phyloP scores from a whole-genome alignment of 148 eudicot species.

The Nyssa sinensis region DNA sequence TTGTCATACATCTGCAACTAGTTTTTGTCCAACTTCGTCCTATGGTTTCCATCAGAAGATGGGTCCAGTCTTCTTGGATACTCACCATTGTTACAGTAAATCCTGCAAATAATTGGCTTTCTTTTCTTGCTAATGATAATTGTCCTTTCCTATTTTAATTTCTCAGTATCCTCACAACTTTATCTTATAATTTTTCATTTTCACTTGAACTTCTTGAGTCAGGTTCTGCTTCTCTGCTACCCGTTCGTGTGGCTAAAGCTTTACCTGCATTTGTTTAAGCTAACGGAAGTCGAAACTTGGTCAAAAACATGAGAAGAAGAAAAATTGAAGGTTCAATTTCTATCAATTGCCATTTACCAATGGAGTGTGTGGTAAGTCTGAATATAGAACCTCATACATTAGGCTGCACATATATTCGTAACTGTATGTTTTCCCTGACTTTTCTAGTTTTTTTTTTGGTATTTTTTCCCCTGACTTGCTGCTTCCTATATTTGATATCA shows the following conservation, averaged over 20 bases:
- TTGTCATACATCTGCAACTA: neutral
- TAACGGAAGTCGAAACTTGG: constrained; percentile 65
- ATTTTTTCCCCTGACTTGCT: too few species aligned
- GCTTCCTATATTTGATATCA: neutral
- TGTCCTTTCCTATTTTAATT: neutral
- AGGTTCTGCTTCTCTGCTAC: constrained; percentile 73
- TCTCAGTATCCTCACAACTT: neutral
- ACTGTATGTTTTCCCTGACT: neutral
- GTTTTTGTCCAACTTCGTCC: neutral
- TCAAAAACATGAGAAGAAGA: constrained; percentile 49
- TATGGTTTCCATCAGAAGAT: neutral
- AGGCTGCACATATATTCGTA: neutral
- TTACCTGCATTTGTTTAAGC: constrained; percentile 76
- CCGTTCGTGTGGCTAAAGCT: constrained; percentile 76
- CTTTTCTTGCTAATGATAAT: neutral
- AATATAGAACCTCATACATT: neutral
- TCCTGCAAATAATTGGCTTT: neutral
- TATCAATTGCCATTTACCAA: neutral
- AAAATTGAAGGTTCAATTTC: constrained; percentile 33
- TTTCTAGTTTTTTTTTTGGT: too few species aligned
- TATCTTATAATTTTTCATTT: neutral
- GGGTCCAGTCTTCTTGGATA: neutral
- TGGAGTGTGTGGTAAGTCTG: neutral
- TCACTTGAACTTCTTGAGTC: constrained; percentile 6
- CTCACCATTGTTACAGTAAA: neutral